phyloP scores from a whole-genome alignment of 1,139 yeast genomes.

The Pichia kudriavzevii region DNA sequence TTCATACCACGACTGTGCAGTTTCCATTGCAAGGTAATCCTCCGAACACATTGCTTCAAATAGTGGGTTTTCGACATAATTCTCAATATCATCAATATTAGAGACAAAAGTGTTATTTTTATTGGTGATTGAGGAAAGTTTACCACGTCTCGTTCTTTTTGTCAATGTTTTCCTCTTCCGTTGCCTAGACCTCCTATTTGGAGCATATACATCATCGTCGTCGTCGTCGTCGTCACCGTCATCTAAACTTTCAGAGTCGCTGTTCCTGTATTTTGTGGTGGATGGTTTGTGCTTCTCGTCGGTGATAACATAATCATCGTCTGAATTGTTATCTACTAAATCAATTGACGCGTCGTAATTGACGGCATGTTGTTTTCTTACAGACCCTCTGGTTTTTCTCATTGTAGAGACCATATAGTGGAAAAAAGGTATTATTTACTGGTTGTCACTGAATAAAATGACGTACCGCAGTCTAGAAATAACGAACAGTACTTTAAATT shows the following conservation, averaged over 20 bases:
- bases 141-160: not conserved
- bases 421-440: too few species aligned
- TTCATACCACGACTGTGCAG: conserved; percentile 68
- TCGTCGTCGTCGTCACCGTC: conserved; percentile 8
- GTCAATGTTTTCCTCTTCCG: not conserved
- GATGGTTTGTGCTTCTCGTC: not conserved
- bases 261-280: not conserved
- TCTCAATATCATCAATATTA: conserved; percentile 30
- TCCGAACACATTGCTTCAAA: conserved; percentile 49
- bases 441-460: too few species aligned
- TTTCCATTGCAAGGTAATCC: conserved; percentile 45
- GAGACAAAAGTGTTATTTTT: conserved; percentile 4
- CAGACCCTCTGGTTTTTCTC: conserved; percentile 4
- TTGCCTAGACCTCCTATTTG: not conserved
- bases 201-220: conserved; percentile 3
- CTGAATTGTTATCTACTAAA: not conserved
- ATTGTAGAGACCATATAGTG: not conserved
- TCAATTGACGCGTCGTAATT: conserved; percentile 11
- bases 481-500: too few species aligned
- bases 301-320: conserved; percentile 1
- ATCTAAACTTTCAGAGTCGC: not conserved
- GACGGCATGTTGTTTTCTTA: conserved; percentile 1
- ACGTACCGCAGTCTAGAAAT: too few species aligned
- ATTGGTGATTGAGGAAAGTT: not conserved
- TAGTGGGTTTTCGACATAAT: conserved; percentile 44